phyloP scores from a whole-genome alignment of 805 yeast species.

The Gaillardinia entomophila region DNA sequence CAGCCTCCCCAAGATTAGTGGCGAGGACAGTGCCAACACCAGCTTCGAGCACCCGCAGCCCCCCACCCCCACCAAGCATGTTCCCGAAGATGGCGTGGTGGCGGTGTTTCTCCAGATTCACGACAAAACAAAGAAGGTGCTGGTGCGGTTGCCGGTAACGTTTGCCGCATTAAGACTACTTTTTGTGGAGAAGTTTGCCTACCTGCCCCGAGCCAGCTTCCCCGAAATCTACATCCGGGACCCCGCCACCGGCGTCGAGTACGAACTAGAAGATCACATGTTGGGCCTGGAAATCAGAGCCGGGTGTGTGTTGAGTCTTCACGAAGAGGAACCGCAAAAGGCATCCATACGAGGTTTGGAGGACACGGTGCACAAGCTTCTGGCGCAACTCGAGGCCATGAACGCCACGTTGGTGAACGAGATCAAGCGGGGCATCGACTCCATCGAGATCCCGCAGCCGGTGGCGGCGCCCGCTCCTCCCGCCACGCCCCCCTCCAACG shows the following conservation, averaged over 20 bases:
- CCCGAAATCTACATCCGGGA: conserved; percentile 79
- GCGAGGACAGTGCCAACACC: conserved; percentile 1
- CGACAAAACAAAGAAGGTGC: conserved; percentile 51
- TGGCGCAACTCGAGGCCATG: conserved; percentile 12
- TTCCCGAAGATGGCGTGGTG: background rate
- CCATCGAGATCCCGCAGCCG: conserved; percentile 17
- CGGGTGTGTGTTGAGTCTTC: conserved; percentile 56
- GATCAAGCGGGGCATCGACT: conserved; percentile 12
- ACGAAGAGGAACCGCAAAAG: conserved; percentile 35
- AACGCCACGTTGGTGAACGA: conserved; percentile 6
- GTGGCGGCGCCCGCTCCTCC: background rate
- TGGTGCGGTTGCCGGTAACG: conserved; percentile 40
- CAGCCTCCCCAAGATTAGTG: conserved; percentile 3
- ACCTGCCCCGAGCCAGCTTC: conserved; percentile 68
- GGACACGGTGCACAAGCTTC: conserved; percentile 9
- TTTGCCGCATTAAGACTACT: conserved; percentile 55
- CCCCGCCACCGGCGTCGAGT: conserved; percentile 50
- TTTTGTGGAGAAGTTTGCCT: conserved; percentile 84
- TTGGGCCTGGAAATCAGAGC: conserved; percentile 48
- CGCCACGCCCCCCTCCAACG: conserved; percentile 5
- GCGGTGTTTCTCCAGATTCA: conserved; percentile 45
- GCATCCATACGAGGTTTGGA: conserved; percentile 13
- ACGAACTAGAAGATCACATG: conserved; percentile 71
- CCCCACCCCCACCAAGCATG: background rate
- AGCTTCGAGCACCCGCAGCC: conserved; percentile 1